phyloP scores from a whole-genome alignment of 257 asterid genomes.

The Anisodus tanguticus region DNA sequence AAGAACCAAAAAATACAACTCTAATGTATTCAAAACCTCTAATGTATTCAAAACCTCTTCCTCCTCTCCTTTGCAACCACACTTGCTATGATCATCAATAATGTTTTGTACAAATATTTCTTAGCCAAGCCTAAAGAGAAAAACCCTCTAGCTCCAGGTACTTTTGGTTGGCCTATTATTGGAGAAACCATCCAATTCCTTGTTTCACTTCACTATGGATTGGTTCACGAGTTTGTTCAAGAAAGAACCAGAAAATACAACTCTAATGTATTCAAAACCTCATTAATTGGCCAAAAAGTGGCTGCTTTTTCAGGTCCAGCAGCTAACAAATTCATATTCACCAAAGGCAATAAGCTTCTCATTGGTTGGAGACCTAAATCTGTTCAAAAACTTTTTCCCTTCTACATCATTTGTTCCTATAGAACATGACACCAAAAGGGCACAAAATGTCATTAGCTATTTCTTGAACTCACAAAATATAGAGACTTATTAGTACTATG shows the following conservation, averaged over 20 bases:
- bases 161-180: too few species aligned
- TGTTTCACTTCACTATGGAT: conserved; percentile 10
- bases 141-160: too few species aligned
- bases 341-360: background rate
- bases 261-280: conserved; percentile 3
- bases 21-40: too few species aligned
- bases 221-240: conserved; percentile 18
- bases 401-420: background rate
- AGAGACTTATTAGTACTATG: conserved; percentile 5
- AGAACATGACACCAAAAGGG: conserved; percentile 17
- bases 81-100: too few species aligned
- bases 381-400: background rate
- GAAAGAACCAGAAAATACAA: conserved; percentile 25
- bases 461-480: background rate
- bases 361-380: conserved; percentile 21
- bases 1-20: too few species aligned
- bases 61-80: too few species aligned
- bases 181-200: conserved; percentile 16
- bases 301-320: conserved; percentile 7
- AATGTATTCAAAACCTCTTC: too few species aligned
- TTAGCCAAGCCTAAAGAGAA: too few species aligned
- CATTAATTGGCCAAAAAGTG: conserved; percentile 9
- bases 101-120: too few species aligned
- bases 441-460: conserved; percentile 17
- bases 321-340: conserved; percentile 24